Evolutionary conservation across 495 filamentous ascomycete genomes (phyloP).

Genomic region (Letharia lupina): DNA sequence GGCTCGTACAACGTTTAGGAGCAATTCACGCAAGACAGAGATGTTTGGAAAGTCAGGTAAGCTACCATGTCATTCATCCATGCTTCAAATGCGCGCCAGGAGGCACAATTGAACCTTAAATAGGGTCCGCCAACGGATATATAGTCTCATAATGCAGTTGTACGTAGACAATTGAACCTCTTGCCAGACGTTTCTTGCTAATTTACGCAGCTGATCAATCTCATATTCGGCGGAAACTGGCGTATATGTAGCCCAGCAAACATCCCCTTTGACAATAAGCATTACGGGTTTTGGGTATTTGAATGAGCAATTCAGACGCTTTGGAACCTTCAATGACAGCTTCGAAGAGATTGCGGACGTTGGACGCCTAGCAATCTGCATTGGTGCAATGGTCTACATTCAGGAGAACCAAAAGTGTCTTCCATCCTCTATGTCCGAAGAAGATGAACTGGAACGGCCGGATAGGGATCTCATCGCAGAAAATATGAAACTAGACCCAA

Average conservation of each 20-base stretch:
- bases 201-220: slow-evolving; percentile 8
- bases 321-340: slow-evolving; percentile 3
- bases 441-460: slow-evolving; percentile 5
- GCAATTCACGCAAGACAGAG: background rate
- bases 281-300: slow-evolving; percentile 1
- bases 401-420: background rate
- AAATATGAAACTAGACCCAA: slow-evolving; percentile 16
- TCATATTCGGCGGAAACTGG: slow-evolving; percentile 8
- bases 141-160: slow-evolving; percentile 12
- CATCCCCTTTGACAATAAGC: background rate
- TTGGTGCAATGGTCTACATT: background rate
- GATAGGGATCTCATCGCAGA: slow-evolving; percentile 8
- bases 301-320: slow-evolving; percentile 10
- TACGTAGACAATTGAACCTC: background rate
- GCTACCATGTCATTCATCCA: background rate
- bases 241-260: slow-evolving; percentile 9
- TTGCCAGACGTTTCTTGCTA: background rate
- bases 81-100: background rate
- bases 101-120: slow-evolving; percentile 10
- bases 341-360: slow-evolving; percentile 7
- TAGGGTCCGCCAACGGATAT: slow-evolving; percentile 12
- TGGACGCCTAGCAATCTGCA: background rate
- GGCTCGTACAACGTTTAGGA: background rate
- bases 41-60: slow-evolving; percentile 6
- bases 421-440: background rate